These are phyloP conservation scores for Taphrina deformans DNA, from an alignment of 1,139 yeast species.

Conservation along the genomic window DNA sequence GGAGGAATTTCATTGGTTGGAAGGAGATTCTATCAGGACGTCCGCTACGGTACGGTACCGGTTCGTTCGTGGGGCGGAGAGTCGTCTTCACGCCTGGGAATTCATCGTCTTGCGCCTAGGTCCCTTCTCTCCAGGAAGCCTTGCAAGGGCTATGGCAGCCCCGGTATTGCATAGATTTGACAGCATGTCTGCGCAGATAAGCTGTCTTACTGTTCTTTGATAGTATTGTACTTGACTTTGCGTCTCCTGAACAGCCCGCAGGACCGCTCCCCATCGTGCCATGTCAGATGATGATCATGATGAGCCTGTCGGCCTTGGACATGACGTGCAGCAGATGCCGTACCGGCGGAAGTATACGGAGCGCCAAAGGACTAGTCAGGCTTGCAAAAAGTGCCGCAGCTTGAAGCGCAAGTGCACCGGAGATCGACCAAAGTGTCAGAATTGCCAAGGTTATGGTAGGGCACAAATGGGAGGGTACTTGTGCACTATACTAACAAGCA, in stretches of 20 bases:
- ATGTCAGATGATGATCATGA: slow-evolving; percentile 3
- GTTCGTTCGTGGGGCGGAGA: not conserved
- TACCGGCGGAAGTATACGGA: slow-evolving; percentile 31
- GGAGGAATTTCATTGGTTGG: not conserved
- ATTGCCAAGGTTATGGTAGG: slow-evolving; percentile 30
- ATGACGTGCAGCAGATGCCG: not conserved
- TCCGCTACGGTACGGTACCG: not conserved
- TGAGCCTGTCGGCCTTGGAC: not conserved
- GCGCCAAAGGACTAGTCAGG: slow-evolving; percentile 32
- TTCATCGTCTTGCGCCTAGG: too few relatives aligned
- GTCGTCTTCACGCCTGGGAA: too few relatives aligned
- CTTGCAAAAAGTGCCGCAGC: slow-evolving; percentile 30
- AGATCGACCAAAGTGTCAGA: slow-evolving; percentile 26
- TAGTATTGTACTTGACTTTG: too few relatives aligned
- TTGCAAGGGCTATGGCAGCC: too few relatives aligned
- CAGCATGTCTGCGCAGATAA: too few relatives aligned
- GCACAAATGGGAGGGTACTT: not conserved
- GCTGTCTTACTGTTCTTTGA: too few relatives aligned
- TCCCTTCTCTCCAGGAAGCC: too few relatives aligned
- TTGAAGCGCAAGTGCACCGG: slow-evolving; percentile 32
- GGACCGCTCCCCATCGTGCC: not conserved
- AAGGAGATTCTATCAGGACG: not conserved
- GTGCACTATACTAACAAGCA: not conserved
- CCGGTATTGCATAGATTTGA: too few relatives aligned
- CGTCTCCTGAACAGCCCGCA: not conserved